Conservation (phyloP, 2,329 filamentous ascomycete genomes). For the Ceratocystis colombiana region DNA sequence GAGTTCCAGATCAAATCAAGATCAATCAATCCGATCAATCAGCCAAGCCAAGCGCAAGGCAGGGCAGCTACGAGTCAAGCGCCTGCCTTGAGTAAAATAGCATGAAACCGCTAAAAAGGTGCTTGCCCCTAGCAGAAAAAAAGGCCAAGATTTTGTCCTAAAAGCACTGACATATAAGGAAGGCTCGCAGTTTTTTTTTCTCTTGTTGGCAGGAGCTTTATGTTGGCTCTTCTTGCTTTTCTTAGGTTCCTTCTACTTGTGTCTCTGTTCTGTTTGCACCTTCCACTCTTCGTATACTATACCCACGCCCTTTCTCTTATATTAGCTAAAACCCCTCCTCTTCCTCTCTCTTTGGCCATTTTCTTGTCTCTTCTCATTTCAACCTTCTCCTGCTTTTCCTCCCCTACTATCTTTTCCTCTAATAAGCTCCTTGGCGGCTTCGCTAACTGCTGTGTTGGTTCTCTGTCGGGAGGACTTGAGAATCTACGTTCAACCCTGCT, state of each 20-base stretch:
- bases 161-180: slow-evolving; percentile 20
- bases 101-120: slow-evolving; percentile 6
- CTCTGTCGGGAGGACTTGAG: background rate
- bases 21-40: background rate
- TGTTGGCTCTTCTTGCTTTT: slow-evolving; percentile 2
- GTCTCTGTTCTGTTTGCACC: background rate
- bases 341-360: slow-evolving; percentile 2
- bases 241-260: background rate
- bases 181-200: background rate
- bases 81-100: background rate
- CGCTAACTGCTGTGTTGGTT: background rate
- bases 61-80: background rate
- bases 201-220: slow-evolving; percentile 8
- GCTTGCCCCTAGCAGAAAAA: background rate
- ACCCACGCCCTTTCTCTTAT: background rate
- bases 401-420: background rate
- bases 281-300: background rate
- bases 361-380: no score
- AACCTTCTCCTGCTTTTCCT: background rate
- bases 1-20: background rate
- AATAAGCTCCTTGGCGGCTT: background rate
- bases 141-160: background rate
- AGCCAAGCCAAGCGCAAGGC: background rate
- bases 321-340: background rate
- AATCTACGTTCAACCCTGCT: slow-evolving; percentile 16